phyloP scores from a whole-genome alignment of 179 eudicot genomes.

The Kewa caespitosa region DNA sequence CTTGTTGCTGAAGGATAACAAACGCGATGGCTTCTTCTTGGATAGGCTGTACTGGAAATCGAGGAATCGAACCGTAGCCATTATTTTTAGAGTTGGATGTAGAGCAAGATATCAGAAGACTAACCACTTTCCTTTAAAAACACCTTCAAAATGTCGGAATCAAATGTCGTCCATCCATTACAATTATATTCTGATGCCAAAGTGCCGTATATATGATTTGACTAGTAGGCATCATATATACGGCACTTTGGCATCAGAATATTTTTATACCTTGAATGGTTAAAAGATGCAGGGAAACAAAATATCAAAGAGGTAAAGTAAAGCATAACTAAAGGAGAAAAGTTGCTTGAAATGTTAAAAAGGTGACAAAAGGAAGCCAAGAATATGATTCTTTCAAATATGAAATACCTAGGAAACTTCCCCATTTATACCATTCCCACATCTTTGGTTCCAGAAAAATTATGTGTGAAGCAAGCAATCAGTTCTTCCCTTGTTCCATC shows the following conservation, averaged over 20 bases:
- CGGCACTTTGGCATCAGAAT: too few relatives aligned
- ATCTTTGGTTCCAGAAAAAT: not conserved
- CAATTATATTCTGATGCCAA: slow-evolving; percentile 19
- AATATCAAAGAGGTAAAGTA: slow-evolving; percentile 12
- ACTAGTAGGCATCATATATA: too few relatives aligned
- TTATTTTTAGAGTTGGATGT: not conserved
- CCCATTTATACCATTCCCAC: slow-evolving; percentile 11
- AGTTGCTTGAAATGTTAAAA: not conserved
- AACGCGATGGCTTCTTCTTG: slow-evolving; percentile 32
- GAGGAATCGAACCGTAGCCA: slow-evolving; percentile 34
- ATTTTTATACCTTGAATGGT: slow-evolving; percentile 3
- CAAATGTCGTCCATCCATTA: not conserved
- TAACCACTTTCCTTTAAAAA: slow-evolving; percentile 15
- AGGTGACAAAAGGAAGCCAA: slow-evolving; percentile 11
- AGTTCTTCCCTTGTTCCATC: too few relatives aligned
- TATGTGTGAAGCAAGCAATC: too few relatives aligned
- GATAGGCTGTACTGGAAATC: slow-evolving; percentile 34
- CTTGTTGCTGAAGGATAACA: slow-evolving; percentile 32
- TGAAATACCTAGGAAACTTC: not conserved
- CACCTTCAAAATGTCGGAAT: not conserved
- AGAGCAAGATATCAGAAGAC: not conserved
- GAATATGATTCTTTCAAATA: too few relatives aligned
- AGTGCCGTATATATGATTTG: too few relatives aligned
- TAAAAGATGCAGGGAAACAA: slow-evolving; percentile 20
- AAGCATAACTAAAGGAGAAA: not conserved